A percentile compares a stretch with the other conserved stretches of the same genome.
Evolutionary conservation across 2,329 filamentous ascomycete species (phyloP).

Genomic region (Didymella arachidicola): DNA sequence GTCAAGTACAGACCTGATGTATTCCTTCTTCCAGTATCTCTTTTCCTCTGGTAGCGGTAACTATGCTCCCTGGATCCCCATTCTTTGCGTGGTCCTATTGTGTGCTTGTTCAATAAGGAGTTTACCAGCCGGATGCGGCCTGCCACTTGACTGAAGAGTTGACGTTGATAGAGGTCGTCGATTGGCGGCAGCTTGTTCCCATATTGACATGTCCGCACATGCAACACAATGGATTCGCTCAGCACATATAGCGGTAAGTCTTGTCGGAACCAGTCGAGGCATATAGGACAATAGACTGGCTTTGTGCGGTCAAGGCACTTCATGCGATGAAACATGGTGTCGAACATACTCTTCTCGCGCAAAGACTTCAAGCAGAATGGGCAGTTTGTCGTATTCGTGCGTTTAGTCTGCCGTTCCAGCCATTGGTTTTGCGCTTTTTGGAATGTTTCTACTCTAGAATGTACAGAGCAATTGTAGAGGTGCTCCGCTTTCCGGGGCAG

Average conservation of each 20-base stretch:
- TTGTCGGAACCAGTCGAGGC: not conserved
- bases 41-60: not conserved
- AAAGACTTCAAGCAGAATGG: not conserved
- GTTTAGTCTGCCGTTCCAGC: not conserved
- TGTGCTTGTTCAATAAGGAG: not conserved
- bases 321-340: not conserved
- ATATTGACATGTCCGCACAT: not conserved
- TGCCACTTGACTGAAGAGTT: not conserved
- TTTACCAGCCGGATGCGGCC: not conserved
- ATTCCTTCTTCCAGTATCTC: not conserved
- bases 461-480: not conserved
- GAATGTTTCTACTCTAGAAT: not conserved
- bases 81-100: not conserved
- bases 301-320: not conserved
- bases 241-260: not conserved
- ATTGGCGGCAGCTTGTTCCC: not conserved
- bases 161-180: not conserved
- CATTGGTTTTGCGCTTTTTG: not conserved
- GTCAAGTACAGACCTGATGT: not conserved
- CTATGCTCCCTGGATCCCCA: not conserved
- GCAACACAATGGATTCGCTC: not conserved
- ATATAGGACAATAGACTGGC: not conserved
- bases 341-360: not conserved
- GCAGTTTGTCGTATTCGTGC: not conserved
- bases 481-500: not conserved